phyloP scores from a whole-genome alignment of 306 rosid genomes.

The Lathyrus sativus region DNA sequence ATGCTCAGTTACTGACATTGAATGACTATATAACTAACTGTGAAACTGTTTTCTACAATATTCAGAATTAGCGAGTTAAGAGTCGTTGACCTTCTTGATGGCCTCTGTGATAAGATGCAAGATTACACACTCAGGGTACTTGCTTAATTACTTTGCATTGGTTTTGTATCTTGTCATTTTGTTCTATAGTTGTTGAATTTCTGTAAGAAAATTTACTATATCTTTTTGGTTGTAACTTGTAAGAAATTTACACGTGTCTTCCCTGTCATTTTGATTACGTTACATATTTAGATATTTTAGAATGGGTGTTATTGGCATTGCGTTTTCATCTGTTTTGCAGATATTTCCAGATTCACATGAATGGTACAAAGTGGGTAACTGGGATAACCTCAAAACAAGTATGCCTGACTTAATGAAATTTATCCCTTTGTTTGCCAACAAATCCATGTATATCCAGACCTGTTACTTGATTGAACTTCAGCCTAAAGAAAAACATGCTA shows the following conservation, averaged over 20 bases:
- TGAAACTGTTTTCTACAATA: slow-evolving; percentile 32
- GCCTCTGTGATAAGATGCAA: slow-evolving; percentile 93
- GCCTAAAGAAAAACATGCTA: slow-evolving; percentile 9
- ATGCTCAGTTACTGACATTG: slow-evolving; percentile 27
- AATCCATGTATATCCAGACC: slow-evolving; percentile 19
- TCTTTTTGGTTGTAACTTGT: neutral
- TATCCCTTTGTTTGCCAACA: slow-evolving; percentile 2
- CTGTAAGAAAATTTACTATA: neutral
- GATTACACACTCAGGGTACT: slow-evolving; percentile 82
- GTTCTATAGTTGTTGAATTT: slow-evolving; percentile 1
- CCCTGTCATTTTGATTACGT: slow-evolving; percentile 1
- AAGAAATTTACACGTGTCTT: neutral
- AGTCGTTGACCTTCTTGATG: slow-evolving; percentile 92
- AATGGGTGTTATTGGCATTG: slow-evolving; percentile 6
- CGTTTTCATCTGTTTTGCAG: slow-evolving; percentile 52
- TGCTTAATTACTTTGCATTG: slow-evolving; percentile 12
- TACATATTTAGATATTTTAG: slow-evolving; percentile 14
- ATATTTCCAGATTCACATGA: slow-evolving; percentile 44
- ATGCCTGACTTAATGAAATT: slow-evolving; percentile 31
- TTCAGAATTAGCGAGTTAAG: slow-evolving; percentile 84
- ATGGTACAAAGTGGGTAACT: slow-evolving; percentile 80
- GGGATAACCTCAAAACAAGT: slow-evolving; percentile 75
- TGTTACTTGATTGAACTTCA: slow-evolving; percentile 1
- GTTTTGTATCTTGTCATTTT: slow-evolving; percentile 14
- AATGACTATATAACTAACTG: slow-evolving; percentile 20